A percentile compares a stretch with the other conserved stretches of the same genome.
Evolutionary conservation across 1,284 basidiomycete species (phyloP).

Genomic region (Apiotrichum sp.): DNA sequence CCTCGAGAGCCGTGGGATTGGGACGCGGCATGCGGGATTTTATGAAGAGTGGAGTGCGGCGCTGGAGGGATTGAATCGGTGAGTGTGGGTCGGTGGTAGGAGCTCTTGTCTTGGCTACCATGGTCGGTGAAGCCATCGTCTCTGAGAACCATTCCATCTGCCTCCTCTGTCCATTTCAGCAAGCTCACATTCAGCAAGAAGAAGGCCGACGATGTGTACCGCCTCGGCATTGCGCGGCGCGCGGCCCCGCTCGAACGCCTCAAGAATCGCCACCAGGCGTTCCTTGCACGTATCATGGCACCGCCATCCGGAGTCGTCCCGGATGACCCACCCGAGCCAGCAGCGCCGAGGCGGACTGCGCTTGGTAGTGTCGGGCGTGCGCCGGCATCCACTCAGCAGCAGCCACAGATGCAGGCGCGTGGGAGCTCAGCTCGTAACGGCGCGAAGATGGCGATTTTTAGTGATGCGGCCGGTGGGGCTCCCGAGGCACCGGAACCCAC

Average conservation of each 20-base stretch:
- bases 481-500: slow-evolving; percentile 19
- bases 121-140: too few species aligned
- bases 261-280: slow-evolving; percentile 75
- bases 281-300: slow-evolving; percentile 62
- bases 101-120: too few species aligned
- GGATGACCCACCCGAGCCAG: slow-evolving; percentile 30
- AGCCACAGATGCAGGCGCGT: slow-evolving; percentile 3
- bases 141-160: too few species aligned
- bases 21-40: slow-evolving; percentile 65
- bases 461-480: slow-evolving; percentile 30
- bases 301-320: slow-evolving; percentile 38
- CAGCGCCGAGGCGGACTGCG: slow-evolving; percentile 1
- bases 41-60: slow-evolving; percentile 81
- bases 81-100: too few species aligned
- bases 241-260: slow-evolving; percentile 79
- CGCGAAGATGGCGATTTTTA: slow-evolving; percentile 48
- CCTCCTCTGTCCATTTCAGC: too few species aligned
- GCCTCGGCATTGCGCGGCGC: slow-evolving; percentile 71
- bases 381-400: slow-evolving; percentile 7
- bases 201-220: slow-evolving; percentile 78
- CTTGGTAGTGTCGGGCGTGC: slow-evolving; percentile 26
- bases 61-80: slow-evolving; percentile 68
- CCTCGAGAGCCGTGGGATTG: slow-evolving; percentile 70
- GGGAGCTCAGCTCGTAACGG: slow-evolving; percentile 36
- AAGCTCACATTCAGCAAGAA: too few species aligned